Conservation (phyloP, 2,329 filamentous ascomycete genomes). For the Thielaviopsis euricoi region DNA sequence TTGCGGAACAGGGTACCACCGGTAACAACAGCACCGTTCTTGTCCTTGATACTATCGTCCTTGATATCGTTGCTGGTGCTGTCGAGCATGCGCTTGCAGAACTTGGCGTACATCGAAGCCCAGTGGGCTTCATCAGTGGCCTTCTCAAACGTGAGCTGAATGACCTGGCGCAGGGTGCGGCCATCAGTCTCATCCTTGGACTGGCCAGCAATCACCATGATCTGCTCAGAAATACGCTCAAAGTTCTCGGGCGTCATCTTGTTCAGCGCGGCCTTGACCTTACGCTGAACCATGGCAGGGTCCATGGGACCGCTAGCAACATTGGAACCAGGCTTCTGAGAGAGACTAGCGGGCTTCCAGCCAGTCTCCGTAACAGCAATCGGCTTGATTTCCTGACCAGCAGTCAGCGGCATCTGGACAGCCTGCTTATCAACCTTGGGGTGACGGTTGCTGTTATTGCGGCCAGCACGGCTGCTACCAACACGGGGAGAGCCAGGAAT, state of each 20-base stretch:
- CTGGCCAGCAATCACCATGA: conserved; percentile 79
- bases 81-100: conserved; percentile 93
- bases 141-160: conserved; percentile 98
- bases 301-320: conserved; percentile 46
- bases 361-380: conserved; percentile 57
- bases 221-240: conserved; percentile 85
- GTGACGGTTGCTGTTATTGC: conserved; percentile 39
- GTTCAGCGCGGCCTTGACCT: conserved; percentile 96
- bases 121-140: conserved; percentile 96
- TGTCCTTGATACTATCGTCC: conserved; percentile 88
- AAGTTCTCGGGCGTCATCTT: conserved; percentile 99
- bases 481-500: conserved; percentile 57
- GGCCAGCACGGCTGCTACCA: conserved; percentile 39
- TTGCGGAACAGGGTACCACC: conserved; percentile 95
- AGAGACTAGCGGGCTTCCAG: conserved; percentile 75
- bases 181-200: conserved; percentile 93
- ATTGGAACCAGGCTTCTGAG: conserved; percentile 23
- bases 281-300: conserved; percentile 87
- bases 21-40: conserved; percentile 70
- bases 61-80: conserved; percentile 90
- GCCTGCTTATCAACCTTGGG: conserved; percentile 53
- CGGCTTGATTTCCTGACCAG: conserved; percentile 64
- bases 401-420: conserved; percentile 84
- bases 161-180: conserved; percentile 88
- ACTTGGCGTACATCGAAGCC: conserved; percentile 97